Evolutionary conservation across 2,329 filamentous ascomycete genomes (phyloP).

Genomic region (Pyrenochaeta sp.): DNA sequence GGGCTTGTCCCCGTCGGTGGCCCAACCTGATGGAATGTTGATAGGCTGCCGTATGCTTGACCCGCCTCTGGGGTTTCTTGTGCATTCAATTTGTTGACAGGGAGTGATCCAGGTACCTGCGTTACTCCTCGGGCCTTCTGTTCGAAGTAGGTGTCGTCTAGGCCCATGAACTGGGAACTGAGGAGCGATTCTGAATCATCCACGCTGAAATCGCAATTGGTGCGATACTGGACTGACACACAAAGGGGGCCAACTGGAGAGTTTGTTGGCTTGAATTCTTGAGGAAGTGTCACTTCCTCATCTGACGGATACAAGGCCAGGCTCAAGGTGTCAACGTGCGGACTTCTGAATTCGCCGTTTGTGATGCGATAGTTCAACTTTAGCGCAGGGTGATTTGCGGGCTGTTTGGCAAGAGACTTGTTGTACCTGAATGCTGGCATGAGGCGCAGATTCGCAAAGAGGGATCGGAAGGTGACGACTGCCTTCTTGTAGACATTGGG

Average conservation of each 20-base stretch:
- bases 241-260: conserved; percentile 86
- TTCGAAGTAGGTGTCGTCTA: conserved; percentile 86
- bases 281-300: conserved; percentile 70
- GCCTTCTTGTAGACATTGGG: conserved; percentile 97
- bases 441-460: conserved; percentile 83
- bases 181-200: conserved; percentile 90
- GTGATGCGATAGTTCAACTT: conserved; percentile 82
- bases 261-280: conserved; percentile 83
- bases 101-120: conserved; percentile 77
- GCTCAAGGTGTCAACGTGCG: conserved; percentile 72
- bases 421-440: conserved; percentile 88
- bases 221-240: conserved; percentile 83
- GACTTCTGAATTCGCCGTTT: conserved; percentile 64
- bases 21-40: conserved; percentile 84
- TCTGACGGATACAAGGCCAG: conserved; percentile 70
- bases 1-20: conserved; percentile 82
- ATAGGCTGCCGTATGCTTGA: conserved; percentile 87
- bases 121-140: conserved; percentile 66
- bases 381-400: conserved; percentile 67
- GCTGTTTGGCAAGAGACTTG: conserved; percentile 75
- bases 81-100: conserved; percentile 63
- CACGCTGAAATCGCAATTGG: conserved; percentile 87
- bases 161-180: conserved; percentile 91
- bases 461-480: conserved; percentile 90
- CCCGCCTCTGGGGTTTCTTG: conserved; percentile 67